A percentile compares a stretch with the other conserved stretches of the same genome.
phyloP scores from a whole-genome alignment of 352 stramenopile genomes.

The Phytopythium litorale region DNA sequence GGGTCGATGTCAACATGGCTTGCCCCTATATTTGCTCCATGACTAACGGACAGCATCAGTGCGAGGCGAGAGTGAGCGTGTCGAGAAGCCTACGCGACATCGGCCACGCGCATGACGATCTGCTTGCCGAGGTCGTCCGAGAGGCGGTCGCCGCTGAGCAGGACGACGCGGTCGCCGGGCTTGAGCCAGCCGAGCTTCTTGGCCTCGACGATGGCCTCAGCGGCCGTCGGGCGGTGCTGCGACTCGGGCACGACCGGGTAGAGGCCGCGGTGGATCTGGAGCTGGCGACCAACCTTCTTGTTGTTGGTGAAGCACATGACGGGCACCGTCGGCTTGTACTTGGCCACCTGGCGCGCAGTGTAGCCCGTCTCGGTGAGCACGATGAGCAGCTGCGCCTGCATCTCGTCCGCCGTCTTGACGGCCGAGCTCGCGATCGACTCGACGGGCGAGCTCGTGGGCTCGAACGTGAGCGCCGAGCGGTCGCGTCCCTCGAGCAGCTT shows the following conservation, averaged over 20 bases:
- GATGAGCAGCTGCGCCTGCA: constrained; percentile 83
- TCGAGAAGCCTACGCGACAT: constrained; percentile 50
- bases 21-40: not conserved
- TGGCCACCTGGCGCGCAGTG: constrained; percentile 82
- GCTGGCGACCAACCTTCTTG: constrained; percentile 88
- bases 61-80: not conserved
- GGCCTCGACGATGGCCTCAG: constrained; percentile 86
- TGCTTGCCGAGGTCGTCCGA: constrained; percentile 78
- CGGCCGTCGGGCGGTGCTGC: constrained; percentile 55
- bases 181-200: constrained; percentile 91
- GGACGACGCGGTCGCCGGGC: constrained; percentile 86
- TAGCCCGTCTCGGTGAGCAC: constrained; percentile 80
- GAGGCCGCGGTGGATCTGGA: constrained; percentile 88
- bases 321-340: constrained; percentile 90
- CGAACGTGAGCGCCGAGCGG: constrained; percentile 62
- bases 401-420: constrained; percentile 82
- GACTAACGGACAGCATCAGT: not conserved
- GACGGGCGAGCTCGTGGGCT: constrained; percentile 60
- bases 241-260: constrained; percentile 67
- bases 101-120: constrained; percentile 79
- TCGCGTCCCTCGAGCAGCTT: constrained; percentile 48
- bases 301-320: constrained; percentile 89
- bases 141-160: constrained; percentile 79
- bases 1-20: not conserved
- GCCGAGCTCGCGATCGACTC: constrained; percentile 82